These are phyloP conservation scores for Solanum etuberosum DNA, from an alignment of 257 asterid species.

Conservation along the genomic window DNA sequence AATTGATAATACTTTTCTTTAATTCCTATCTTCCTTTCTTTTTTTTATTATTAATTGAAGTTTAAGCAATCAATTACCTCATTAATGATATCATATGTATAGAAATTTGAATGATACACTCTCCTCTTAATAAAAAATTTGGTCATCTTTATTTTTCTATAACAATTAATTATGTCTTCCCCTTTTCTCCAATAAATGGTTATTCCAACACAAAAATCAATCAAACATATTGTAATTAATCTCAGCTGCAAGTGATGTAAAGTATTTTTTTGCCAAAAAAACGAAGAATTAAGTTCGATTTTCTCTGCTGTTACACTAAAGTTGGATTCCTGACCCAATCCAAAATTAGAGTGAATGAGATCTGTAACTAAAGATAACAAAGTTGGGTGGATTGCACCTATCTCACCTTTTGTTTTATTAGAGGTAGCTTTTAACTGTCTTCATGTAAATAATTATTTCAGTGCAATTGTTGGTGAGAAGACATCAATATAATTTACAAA, in stretches of 20 bases:
- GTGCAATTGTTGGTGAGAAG: not conserved
- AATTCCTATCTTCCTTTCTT: not conserved
- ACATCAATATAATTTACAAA: not conserved
- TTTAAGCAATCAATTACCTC: not conserved
- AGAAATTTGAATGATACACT: not conserved
- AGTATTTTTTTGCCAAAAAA: not conserved
- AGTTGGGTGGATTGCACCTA: not conserved
- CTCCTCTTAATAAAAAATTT: not conserved
- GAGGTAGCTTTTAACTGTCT: not conserved
- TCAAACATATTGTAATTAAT: not conserved
- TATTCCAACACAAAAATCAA: not conserved
- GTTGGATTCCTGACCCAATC: not conserved
- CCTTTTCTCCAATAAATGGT: not conserved
- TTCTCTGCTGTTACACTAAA: not conserved
- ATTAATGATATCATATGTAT: not conserved
- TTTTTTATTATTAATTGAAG: no score
- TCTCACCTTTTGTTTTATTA: not conserved
- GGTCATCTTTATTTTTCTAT: not conserved
- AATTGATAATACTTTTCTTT: not conserved
- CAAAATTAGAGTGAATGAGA: not conserved
- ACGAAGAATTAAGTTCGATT: not conserved
- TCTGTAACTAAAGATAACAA: not conserved
- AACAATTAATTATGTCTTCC: not conserved
- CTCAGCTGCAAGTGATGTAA: not conserved
- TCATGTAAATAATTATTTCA: not conserved